Base-by-base conservation (phyloP, 2,329 filamentous ascomycete species). In the Polytolypa hystricis region DNA sequence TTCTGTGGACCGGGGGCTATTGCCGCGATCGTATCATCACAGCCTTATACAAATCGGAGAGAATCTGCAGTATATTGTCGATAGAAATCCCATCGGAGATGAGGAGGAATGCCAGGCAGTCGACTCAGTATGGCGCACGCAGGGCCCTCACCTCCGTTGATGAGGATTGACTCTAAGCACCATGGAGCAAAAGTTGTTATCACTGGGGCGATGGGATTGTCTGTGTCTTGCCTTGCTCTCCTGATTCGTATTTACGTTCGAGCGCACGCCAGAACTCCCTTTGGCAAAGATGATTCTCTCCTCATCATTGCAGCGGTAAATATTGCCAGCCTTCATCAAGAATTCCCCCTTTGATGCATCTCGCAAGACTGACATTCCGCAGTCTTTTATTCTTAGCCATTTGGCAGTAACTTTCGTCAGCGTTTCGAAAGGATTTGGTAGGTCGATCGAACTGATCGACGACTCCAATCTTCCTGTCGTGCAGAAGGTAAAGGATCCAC, bases 151-250 rank as follows among this genome's bases (percentile, higher is more conserved):
- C 53, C 54, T 29, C 58, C 56, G 29, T 56, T 60, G 27, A 52
- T 60, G 38, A 51, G 57, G 15, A 53, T 64, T n/a, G 59, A 60
- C 33, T 50, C 54, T 14, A 43, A 46, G 20, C 61, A 65, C 39
- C 57, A 61, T 46, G 57, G 56, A 8, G 60, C 57, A 8, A 52
- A 54, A 43, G 48, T 64, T 8, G 57, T 63, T 12, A 57, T 64
- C 23, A 51, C 54, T 6, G 51, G 52, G 4, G 57, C 58, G 7
- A 35, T 64, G n/a, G 57, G 59, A 2, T 47, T 63, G 35, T 50
- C 52, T 10, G 39, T 59, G 5, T 54, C 58, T 23, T 40, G 62
- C 15, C 48, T 57, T 7, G 54, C 55, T 33, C 52, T 61, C 12
- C 37, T 53, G 6, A 59, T 61, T 12, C 49, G 60, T 16, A 42